Base-by-base conservation (phyloP, 176 grass and related monocot species). In the Avena atlantica region DNA sequence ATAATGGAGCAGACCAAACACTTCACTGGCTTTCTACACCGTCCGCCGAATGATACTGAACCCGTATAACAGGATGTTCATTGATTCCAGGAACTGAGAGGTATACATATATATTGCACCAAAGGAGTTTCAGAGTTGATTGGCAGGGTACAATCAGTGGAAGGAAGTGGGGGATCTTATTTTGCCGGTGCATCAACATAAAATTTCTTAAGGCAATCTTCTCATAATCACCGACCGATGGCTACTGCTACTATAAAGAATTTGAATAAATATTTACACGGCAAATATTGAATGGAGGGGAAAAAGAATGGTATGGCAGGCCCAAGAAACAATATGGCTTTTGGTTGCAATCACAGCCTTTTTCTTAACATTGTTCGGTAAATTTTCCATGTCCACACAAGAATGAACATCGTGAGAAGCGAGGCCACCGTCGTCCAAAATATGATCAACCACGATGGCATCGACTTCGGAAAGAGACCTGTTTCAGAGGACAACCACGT, bases 391-490 rank as follows among this genome's bases (percentile, higher is more conserved):
- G 90, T 85, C 97, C 97, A 99, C 70, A 86, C 80, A 80, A 99
- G 86, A 82, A 98, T 90, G 67, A 92, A 96, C 70, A 92, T 83
- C 59, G 31, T 21, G 6, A 99, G 89, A 65, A 84, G 37, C 34
- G 51, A 68, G 15, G 87, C 83, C 23, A 90, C 87, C 10, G 71
- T 53, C 17, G 85, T 91, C 97, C 97, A 99, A 52, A 90, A 83
- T 80, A 87, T 84, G 72, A 99, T 83, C 78, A 99, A 64, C 90
- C 92, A 94, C 63, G 76, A 78, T 4, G 97, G 97, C 97, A 99
- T 99, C 20, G 90, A 89, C 59, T 88, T 93, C 1, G 94, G 97
- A 64, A 99, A 99, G 12, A 99, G 90, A 81, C 97, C 97, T 99
- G 75, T 62, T 81, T 81, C 44, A 88, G 55, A 60, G 81, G 53